Percentiles rank a stretch among this genome's conserved stretches.
Conservation (phyloP, 345 rosid genomes). For the sweet orange (Citrus sinensis) region DVS_A1.0 CM039165.1:19592001-19592500, state of each 20-base stretch:
- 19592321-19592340: neutral
- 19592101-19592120: too few species aligned
- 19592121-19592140: neutral
- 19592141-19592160: neutral
- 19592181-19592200: neutral
- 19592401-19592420: neutral
- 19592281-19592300: neutral
- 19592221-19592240: neutral
- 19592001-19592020: conserved; percentile 1
- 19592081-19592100: neutral
- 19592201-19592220: neutral
- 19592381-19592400: too few species aligned
- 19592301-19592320: neutral
- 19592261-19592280: neutral
- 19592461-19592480: too few species aligned
- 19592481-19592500: too few species aligned
- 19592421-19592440: neutral
- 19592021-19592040: conserved; percentile 16
- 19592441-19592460: neutral
- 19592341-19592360: neutral
- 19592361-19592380: too few species aligned
- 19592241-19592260: neutral
- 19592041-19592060: neutral
- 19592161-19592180: neutral
- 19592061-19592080: neutral